Base-by-base conservation (phyloP, 169 alveolate genomes). In the Babesia ovata region DNA sequence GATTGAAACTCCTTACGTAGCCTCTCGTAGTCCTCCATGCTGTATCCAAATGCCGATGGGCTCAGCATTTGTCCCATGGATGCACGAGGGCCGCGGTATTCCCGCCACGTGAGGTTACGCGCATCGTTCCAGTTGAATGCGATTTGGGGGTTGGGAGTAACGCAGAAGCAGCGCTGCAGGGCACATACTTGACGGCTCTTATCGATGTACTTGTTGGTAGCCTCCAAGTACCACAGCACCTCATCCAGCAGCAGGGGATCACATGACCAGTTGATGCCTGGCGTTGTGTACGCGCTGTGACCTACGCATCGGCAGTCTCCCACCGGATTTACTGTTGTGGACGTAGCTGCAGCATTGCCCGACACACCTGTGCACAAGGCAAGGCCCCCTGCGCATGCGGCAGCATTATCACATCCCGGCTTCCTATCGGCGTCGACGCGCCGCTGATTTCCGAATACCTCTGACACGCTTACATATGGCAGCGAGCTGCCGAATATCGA, bases 401-500 rank as follows among this genome's bases (percentile, higher is more conserved):
- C 2, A 4, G 56, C 19, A 16, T 17, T 17, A 45, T 78, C 70
- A 10, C 65, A 69, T 26, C 63, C 52, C 58, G 69, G 84, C 54
- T 83, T 71, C 21, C 84, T 83, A 29, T 77, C 28, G 4, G 13
- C 2, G 59, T 1, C 33, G 16, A 49, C 91, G 50, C 50, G 50
- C 4, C n/a, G 2, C 0, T 53, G 8, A 6, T 13, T 33, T 22
- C 71, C 76, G 71, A 92, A 91, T 6, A 92, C 90, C 52, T 92
- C 94, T 28, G 86, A 75, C 53, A 91, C 57, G 46, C 79, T 84
- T 12, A 91, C 91, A n/a, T 83, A 76, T 16, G 92, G 92, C 60
- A 88, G 88, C 11, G 95, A 83, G 21, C 93, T 86, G 29, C 95
- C 95, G 63, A 92, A 92, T n/a, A 92, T 88, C 4, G 95, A 90